These are phyloP conservation scores for Leersia perrieri DNA, from an alignment of 176 grass and related monocot genomes.

Conservation along the genomic window DNA sequence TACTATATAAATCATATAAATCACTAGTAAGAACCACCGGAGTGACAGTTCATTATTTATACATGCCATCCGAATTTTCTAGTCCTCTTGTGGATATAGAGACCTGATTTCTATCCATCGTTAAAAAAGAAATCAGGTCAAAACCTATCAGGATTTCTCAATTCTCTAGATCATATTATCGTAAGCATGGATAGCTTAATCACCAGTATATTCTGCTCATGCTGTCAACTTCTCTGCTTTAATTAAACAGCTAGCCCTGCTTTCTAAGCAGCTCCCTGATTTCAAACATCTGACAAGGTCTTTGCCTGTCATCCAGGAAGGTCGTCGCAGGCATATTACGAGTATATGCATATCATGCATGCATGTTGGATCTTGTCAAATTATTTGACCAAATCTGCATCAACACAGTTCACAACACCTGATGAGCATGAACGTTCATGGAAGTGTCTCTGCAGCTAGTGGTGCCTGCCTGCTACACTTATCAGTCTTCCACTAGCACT, in stretches of 20 bases:
- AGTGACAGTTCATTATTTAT: background rate
- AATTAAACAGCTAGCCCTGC: background rate
- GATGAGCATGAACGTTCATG: background rate
- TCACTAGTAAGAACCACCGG: too few relatives aligned
- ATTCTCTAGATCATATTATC: background rate
- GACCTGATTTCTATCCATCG: too few relatives aligned
- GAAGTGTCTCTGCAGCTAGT: background rate
- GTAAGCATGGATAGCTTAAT: background rate
- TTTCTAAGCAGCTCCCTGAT: background rate
- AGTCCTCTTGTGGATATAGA: too few relatives aligned
- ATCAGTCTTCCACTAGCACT: background rate
- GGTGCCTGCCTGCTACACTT: background rate
- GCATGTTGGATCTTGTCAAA: conserved; percentile 2
- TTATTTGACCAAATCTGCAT: conserved; percentile 6
- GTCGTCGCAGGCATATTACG: background rate
- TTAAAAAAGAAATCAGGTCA: background rate
- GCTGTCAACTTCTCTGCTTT: background rate
- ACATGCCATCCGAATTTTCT: background rate
- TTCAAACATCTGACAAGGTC: conserved; percentile 32
- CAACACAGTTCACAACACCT: background rate
- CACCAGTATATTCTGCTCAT: background rate
- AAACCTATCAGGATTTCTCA: background rate
- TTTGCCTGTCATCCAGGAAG: background rate
- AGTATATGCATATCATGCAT: background rate
- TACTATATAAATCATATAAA: too few relatives aligned